These are phyloP conservation scores for Pseudonitzschia multistriata DNA, from an alignment of 108 stramenopile genomes.

Conservation along the genomic window DNA sequence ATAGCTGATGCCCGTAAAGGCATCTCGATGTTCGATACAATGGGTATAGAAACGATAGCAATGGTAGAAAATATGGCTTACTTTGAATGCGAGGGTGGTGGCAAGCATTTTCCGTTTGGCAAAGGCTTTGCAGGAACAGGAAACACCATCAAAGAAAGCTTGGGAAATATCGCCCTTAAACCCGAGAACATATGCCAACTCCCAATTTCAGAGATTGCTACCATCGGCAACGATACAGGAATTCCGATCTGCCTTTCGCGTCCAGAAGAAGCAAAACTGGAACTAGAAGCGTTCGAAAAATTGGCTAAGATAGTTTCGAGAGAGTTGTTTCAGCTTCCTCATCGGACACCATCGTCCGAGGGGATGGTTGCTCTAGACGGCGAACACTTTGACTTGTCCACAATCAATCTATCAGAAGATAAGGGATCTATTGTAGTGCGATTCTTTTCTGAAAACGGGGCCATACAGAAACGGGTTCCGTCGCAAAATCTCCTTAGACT, in stretches of 20 bases:
- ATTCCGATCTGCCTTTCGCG: slow-evolving; percentile 60
- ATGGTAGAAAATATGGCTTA: slow-evolving; percentile 99
- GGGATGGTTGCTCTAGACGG: slow-evolving; percentile 35
- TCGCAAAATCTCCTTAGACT: slow-evolving; percentile 51
- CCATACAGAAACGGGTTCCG: slow-evolving; percentile 51
- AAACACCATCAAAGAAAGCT: background rate
- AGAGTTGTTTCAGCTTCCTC: slow-evolving; percentile 66
- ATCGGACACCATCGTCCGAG: slow-evolving; percentile 24
- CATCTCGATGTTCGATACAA: slow-evolving; percentile 90
- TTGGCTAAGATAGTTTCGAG: slow-evolving; percentile 68
- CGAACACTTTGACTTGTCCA: slow-evolving; percentile 58
- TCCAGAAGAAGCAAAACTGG: slow-evolving; percentile 41
- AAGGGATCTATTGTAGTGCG: slow-evolving; percentile 47
- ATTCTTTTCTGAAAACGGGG: slow-evolving; percentile 77
- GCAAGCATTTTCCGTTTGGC: slow-evolving; percentile 85
- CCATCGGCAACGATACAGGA: slow-evolving; percentile 68
- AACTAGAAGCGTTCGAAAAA: slow-evolving; percentile 50
- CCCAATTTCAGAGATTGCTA: slow-evolving; percentile 68
- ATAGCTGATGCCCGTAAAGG: slow-evolving; percentile 95
- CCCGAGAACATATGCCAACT: slow-evolving; percentile 61
- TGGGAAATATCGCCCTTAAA: slow-evolving; percentile 8
- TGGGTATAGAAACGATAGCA: slow-evolving; percentile 92
- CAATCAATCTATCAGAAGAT: slow-evolving; percentile 56
- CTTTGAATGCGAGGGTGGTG: slow-evolving; percentile 84
- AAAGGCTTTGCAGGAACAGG: slow-evolving; percentile 38